Percentiles rank a stretch among this genome's conserved stretches.
Conservation (phyloP, 1,284 basidiomycete species). For the Ustilago shanxiensis region DNA sequence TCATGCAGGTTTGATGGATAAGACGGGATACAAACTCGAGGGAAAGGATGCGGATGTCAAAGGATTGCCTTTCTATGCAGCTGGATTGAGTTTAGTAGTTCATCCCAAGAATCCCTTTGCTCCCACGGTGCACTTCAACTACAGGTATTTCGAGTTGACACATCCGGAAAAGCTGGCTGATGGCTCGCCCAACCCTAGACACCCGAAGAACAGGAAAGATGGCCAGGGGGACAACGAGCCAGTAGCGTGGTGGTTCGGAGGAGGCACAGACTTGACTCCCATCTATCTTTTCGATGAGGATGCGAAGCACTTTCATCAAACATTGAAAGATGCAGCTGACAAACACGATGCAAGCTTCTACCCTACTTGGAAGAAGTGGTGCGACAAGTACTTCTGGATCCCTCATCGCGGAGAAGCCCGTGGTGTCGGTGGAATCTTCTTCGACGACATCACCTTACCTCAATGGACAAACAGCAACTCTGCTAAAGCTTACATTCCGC, state of each 20-base stretch:
- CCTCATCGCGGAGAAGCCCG: conserved; percentile 90
- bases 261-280: conserved; percentile 95
- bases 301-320: conserved; percentile 86
- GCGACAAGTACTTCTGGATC: conserved; percentile 96
- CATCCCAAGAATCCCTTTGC: conserved; percentile 87
- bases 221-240: conserved; percentile 54
- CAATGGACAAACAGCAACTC: conserved; percentile 28
- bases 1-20: conserved; percentile 76
- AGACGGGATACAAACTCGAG: conserved; percentile 62
- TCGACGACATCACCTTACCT: conserved; percentile 75
- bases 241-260: conserved; percentile 98
- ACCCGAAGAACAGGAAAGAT: conserved; percentile 45
- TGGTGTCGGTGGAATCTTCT: conserved; percentile 95
- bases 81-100: conserved; percentile 89
- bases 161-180: conserved; percentile 67
- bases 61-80: conserved; percentile 90
- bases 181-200: conserved; percentile 66
- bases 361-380: conserved; percentile 90
- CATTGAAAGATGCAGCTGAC: conserved; percentile 83
- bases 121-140: conserved; percentile 92
- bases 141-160: conserved; percentile 89
- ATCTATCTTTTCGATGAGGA: conserved; percentile 91
- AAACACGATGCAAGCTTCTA: conserved; percentile 80
- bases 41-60: conserved; percentile 74
- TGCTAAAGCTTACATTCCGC: conserved; percentile 48